Base-by-base conservation (phyloP, 129 eudicot genomes). In the Calendula officinalis region DNA sequence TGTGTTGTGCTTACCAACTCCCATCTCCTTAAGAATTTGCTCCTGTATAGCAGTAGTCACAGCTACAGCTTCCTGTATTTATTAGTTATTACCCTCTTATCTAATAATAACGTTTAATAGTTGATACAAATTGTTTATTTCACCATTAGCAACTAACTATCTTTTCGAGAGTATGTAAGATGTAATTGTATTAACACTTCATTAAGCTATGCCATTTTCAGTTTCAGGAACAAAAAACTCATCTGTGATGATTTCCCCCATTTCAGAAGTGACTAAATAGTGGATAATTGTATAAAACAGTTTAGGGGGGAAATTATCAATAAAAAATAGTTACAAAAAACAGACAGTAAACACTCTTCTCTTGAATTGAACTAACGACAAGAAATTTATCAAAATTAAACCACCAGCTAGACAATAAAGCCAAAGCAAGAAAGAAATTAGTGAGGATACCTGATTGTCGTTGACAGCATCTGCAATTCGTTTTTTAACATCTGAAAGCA, bases 1-100 rank as follows among this genome's bases (percentile, higher is more conserved):
- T 61, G 45, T 32, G 2, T 22, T n/a, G n/a, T n/a, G n/a, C 82
- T 80, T 60, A 87, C 98, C 94, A 69, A 91, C 83, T 76, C 88
- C 96, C 95, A 87, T 91, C 57, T 87, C 96, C 47, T 46, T 52
- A 67, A 91, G 80, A 68, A 91, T 87, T 81, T 91, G 96, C 75
- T 87, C 98, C 82, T 91, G 98, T 34, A 87, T 82, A 42, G 81
- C 79, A 62, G 91, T 91, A 56, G 98, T 91, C 63, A 87, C 82
- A 66, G 98, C 96, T 70, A 91, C 96, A 75, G 98, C 84, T 81
- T 91, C 96, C 96, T 91, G 95, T 73, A 74, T 50, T 64, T n/a
- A 58, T 55, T 73, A 74, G 45, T 64, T n/a, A 58, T 55, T 7
- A 14, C 40, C 13, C 8, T 53, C 44, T 16, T 39, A 45, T 46